These are phyloP conservation scores for Wallacemonas collosoma DNA, from an alignment of 208 protist species.

Conservation along the genomic window DNA sequence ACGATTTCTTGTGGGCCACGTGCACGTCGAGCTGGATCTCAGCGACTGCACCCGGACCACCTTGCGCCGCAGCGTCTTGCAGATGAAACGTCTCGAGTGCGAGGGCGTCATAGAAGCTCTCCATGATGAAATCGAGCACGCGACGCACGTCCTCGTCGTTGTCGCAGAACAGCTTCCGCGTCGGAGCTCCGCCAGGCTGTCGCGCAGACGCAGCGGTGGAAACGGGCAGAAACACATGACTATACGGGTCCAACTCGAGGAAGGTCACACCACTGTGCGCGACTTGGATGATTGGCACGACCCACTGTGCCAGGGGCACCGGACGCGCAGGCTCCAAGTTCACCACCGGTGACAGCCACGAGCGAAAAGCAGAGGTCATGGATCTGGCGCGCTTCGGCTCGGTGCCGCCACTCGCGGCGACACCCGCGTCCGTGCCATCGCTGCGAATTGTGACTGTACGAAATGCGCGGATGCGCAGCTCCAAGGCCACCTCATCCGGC, in stretches of 20 bases:
- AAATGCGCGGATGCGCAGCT: conserved; percentile 40
- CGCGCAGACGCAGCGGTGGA: not conserved
- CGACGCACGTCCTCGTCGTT: conserved; percentile 62
- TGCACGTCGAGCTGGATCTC: conserved; percentile 71
- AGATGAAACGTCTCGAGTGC: conserved; percentile 54
- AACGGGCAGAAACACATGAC: conserved; percentile 3
- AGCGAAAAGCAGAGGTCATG: not conserved
- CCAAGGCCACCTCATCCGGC: conserved; percentile 37
- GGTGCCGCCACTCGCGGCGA: not conserved
- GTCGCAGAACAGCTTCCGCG: conserved; percentile 40
- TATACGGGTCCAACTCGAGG: conserved; percentile 15
- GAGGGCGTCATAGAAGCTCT: conserved; percentile 62
- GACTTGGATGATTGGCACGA: conserved; percentile 6
- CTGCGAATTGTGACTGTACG: conserved; percentile 42
- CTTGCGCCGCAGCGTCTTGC: not conserved
- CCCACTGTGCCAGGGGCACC: conserved; percentile 13
- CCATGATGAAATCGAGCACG: conserved; percentile 73
- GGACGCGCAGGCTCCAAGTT: not conserved
- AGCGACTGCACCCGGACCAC: conserved; percentile 18
- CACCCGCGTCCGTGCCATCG: conserved; percentile 6
- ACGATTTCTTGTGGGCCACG: conserved; percentile 26
- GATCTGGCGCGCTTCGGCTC: not conserved
- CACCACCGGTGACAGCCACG: conserved; percentile 7
- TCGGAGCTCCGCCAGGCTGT: conserved; percentile 10
- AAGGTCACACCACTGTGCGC: conserved; percentile 13